Base-by-base conservation (phyloP, 2,329 filamentous ascomycete genomes). In the Arthrobotrys sinensis region DNA sequence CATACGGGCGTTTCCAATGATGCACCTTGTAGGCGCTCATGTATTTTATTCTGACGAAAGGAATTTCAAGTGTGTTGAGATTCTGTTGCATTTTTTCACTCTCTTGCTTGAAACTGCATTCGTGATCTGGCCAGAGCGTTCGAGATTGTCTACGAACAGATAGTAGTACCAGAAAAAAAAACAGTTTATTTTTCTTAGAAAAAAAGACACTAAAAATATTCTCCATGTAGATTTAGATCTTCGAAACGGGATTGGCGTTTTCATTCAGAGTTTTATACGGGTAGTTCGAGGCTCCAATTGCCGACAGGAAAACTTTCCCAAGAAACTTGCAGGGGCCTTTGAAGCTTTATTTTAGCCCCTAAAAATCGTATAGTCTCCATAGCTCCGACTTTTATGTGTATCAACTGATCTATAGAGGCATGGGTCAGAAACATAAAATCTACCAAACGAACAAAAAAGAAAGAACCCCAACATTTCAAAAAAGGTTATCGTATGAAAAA, bases 221-320 rank as follows among this genome's bases (percentile, higher is more conserved):
- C 24, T 4, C 24, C 24, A 28, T 28, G 24, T 28, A 28, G 24
- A 28, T 28, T 28, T 28, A 28, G 24, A 28, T 6, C 36, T 8
- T 38, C 36, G 36, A 52, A 52, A 52, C 10, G 19, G 14, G 16
- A 52, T 28, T 28, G 21, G 14, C 19, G 19, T 52, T 32, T 32
- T n/a, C 10, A 52, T 12, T 10, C n/a, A 55, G n/a, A 36, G 2
- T 36, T 62, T 21, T 11, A 55, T 50, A 40, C 10, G 57, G 24
- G 68, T 14, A 65, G 28, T 65, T 32, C 16, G 14, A 72, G 68
- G 45, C 68, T 72, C 32, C n/a, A 48, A 65, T 57, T 48, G 3
- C 68, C 53, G 8, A 62, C 32, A 28, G 14, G 36, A 52, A 67
- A 19, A 45, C n/a, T 45, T 45, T 45, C 7, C 36, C 36, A 38